phyloP scores from a whole-genome alignment of 2,329 filamentous ascomycete genomes.

The Exophiala alcalophila region DNA sequence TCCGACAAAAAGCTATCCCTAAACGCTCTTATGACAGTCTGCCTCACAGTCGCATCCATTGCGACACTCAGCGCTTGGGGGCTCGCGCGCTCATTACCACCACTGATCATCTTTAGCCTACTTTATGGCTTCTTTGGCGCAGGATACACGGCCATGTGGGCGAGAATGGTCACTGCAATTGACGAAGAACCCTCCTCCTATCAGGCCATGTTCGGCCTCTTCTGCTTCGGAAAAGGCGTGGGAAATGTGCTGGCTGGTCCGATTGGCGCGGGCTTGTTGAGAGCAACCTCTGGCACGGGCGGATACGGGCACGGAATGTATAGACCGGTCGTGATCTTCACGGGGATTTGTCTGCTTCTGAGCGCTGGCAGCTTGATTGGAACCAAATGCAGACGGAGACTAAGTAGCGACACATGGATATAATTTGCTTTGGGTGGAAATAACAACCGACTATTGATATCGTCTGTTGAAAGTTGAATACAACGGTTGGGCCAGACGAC shows the following conservation, averaged over 20 bases:
- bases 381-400: too few species aligned
- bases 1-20: conserved; percentile 42
- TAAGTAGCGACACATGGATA: too few species aligned
- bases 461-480: too few species aligned
- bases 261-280: conserved; percentile 25
- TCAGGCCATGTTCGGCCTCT: conserved; percentile 24
- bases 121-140: conserved; percentile 47
- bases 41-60: conserved; percentile 40
- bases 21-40: conserved; percentile 43
- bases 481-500: too few species aligned
- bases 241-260: conserved; percentile 32
- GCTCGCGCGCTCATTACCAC: conserved; percentile 42
- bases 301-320: conserved; percentile 23
- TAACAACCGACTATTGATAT: too few species aligned
- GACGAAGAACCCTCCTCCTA: conserved; percentile 17
- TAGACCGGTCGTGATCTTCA: conserved; percentile 25
- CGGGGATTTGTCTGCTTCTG: conserved; percentile 26
- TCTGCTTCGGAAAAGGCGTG: conserved; percentile 29
- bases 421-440: too few species aligned
- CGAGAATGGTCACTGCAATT: conserved; percentile 37
- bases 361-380: conserved; percentile 24
- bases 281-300: neutral
- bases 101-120: conserved; percentile 42
- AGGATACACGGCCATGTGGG: conserved; percentile 45
- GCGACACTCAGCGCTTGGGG: conserved; percentile 50